phyloP scores from a whole-genome alignment of 2,329 filamentous ascomycete genomes.

The Fusarium albosuccineum region DNA sequence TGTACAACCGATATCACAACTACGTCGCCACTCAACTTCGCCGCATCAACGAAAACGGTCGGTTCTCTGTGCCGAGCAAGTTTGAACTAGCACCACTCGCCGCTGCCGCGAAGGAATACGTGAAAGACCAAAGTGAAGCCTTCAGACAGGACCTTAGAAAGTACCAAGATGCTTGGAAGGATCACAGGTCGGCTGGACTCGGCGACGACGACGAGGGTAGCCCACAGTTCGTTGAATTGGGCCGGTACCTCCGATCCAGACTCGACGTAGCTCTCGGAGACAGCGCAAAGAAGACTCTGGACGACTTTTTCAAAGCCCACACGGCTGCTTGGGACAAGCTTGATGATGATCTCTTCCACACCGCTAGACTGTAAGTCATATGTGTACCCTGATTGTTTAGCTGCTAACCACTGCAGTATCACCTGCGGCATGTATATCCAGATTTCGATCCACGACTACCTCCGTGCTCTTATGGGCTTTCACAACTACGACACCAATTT shows the following conservation, averaged over 20 bases:
- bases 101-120: background rate
- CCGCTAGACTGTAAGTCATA: conserved; percentile 45
- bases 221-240: background rate
- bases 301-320: background rate
- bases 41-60: conserved; percentile 57
- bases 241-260: background rate
- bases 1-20: conserved; percentile 85
- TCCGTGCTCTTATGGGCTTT: conserved; percentile 57
- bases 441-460: conserved; percentile 57
- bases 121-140: background rate
- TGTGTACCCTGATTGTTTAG: background rate
- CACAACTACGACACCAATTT: conserved; percentile 69
- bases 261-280: background rate
- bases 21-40: conserved; percentile 78
- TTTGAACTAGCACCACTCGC: conserved; percentile 13
- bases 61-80: conserved; percentile 48
- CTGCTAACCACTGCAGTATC: conserved; percentile 44
- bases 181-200: background rate
- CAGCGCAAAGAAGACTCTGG: background rate
- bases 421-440: conserved; percentile 70
- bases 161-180: conserved; percentile 3
- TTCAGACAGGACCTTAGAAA: background rate
- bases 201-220: background rate
- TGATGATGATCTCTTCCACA: conserved; percentile 58
- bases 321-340: conserved; percentile 53